phyloP scores from a whole-genome alignment of 2,329 filamentous ascomycete genomes.

The Alternaria metachromatica region DNA sequence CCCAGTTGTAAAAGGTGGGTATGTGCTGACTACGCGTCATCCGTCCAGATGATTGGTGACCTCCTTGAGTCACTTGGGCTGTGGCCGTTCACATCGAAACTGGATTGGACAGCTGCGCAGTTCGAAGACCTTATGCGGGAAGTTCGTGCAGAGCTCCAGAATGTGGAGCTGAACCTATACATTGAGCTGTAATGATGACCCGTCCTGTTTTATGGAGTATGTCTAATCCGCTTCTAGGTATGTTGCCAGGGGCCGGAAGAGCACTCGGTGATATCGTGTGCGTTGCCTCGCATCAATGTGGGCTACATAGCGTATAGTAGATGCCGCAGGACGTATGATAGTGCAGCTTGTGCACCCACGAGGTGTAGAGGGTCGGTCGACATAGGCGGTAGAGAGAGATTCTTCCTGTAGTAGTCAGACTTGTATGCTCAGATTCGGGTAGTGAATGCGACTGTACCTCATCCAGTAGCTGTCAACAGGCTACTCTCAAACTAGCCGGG shows the following conservation, averaged over 20 bases:
- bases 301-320: neutral
- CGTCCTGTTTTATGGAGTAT: neutral
- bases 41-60: constrained; percentile 36
- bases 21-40: neutral
- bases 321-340: neutral
- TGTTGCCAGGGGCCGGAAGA: constrained; percentile 44
- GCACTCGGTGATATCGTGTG: constrained; percentile 19
- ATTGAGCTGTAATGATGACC: constrained; percentile 41
- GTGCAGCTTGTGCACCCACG: neutral
- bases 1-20: neutral
- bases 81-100: constrained; percentile 45
- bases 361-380: neutral
- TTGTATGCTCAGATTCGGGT: neutral
- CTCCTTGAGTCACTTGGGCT: constrained; percentile 47
- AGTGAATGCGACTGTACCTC: neutral
- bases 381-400: neutral
- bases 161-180: constrained; percentile 43
- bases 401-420: neutral
- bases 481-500: neutral
- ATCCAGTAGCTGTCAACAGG: neutral
- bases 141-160: constrained; percentile 37
- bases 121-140: constrained; percentile 38
- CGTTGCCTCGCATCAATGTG: neutral
- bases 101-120: constrained; percentile 40
- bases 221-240: constrained; percentile 31